Evolutionary conservation across 2,329 filamentous ascomycete genomes (phyloP).

Genomic region (Hypocrella siamensis): DNA sequence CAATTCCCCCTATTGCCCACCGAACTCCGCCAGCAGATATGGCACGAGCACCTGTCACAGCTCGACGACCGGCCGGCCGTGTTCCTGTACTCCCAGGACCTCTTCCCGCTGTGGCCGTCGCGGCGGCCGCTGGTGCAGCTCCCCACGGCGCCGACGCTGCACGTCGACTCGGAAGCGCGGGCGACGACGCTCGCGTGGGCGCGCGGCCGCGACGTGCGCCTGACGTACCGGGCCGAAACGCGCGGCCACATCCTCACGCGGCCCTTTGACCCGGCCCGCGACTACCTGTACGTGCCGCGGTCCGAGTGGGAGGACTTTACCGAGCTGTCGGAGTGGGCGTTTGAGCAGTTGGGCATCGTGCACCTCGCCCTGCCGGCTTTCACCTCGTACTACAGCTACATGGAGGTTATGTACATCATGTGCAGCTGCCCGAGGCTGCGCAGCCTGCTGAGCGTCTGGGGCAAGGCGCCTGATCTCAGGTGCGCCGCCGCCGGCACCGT

Average conservation of each 20-base stretch:
- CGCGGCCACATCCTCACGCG: slow-evolving; percentile 2
- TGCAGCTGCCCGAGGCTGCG: slow-evolving; percentile 6
- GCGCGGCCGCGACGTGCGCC: background rate
- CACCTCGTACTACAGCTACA: slow-evolving; percentile 11
- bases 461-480: slow-evolving; percentile 5
- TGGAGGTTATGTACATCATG: slow-evolving; percentile 5
- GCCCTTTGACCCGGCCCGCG: background rate
- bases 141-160: slow-evolving; percentile 4
- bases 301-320: slow-evolving; percentile 8
- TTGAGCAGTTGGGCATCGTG: too few species aligned
- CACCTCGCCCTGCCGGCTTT: slow-evolving; percentile 12
- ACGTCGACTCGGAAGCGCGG: slow-evolving; percentile 10
- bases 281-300: slow-evolving; percentile 4
- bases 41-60: slow-evolving; percentile 6
- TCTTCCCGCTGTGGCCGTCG: too few species aligned
- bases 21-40: slow-evolving; percentile 12
- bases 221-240: slow-evolving; percentile 1
- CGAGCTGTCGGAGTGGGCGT: slow-evolving; percentile 1
- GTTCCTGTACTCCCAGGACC: slow-evolving; percentile 7
- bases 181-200: slow-evolving; percentile 7
- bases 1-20: slow-evolving; percentile 9
- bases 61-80: slow-evolving; percentile 6
- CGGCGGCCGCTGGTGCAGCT: slow-evolving; percentile 6
- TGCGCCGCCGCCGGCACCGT: background rate
- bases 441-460: slow-evolving; percentile 10